Evolutionary conservation across 306 rosid genomes (phyloP).

Genomic region (Ziziphus jujuba): DNA sequence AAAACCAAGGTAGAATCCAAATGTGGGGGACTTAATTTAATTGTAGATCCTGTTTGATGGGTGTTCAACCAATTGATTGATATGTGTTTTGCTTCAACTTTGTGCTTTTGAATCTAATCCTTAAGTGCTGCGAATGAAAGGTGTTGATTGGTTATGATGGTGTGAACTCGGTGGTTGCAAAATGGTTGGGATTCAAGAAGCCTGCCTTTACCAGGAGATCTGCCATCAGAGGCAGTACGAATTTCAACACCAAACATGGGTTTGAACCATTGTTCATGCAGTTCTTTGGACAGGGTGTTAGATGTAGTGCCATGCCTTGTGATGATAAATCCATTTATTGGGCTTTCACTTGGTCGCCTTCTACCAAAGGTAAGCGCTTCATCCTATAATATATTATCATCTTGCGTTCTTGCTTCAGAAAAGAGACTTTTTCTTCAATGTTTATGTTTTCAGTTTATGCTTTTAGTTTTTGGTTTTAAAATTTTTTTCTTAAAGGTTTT

Average conservation of each 20-base stretch:
- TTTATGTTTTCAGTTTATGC: too few species aligned
- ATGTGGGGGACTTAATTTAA: too few species aligned
- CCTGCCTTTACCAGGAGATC: constrained; percentile 46
- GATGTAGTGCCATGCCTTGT: constrained; percentile 54
- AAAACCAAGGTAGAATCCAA: constrained; percentile 49
- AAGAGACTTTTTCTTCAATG: not conserved
- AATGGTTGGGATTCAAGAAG: constrained; percentile 64
- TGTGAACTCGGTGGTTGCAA: constrained; percentile 71
- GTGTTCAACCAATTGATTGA: not conserved
- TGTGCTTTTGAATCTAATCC: not conserved
- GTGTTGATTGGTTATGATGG: constrained; percentile 83
- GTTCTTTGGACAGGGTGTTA: constrained; percentile 53
- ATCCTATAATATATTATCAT: not conserved
- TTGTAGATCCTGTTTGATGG: not conserved
- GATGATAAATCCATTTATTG: constrained; percentile 47
- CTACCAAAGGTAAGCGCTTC: constrained; percentile 45
- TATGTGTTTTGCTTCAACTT: too few species aligned
- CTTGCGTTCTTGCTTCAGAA: not conserved
- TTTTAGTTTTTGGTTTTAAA: too few species aligned
- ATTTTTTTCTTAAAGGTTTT: too few species aligned
- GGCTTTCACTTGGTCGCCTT: constrained; percentile 60
- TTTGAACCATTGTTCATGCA: constrained; percentile 39
- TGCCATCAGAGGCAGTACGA: constrained; percentile 53
- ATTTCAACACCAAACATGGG: constrained; percentile 27
- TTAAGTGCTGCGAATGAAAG: constrained; percentile 30